Evolutionary conservation across 2,329 filamentous ascomycete genomes (phyloP).

Genomic region (Neofusicoccum parvum): DNA sequence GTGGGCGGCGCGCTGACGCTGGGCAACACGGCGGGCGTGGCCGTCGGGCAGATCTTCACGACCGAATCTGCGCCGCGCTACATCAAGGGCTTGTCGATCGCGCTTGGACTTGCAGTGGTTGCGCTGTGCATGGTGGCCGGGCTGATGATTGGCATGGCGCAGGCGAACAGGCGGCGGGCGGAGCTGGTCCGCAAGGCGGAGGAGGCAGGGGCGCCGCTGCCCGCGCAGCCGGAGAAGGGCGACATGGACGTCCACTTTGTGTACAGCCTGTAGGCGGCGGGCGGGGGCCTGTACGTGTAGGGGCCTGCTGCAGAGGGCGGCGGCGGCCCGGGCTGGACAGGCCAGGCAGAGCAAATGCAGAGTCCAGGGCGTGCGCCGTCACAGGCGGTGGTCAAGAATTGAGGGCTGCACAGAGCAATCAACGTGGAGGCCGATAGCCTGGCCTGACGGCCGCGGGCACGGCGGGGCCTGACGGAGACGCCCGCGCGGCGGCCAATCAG

Average conservation of each 20-base stretch:
- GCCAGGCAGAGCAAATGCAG: neutral
- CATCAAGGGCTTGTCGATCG: constrained; percentile 21
- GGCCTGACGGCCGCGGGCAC: neutral
- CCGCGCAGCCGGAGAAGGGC: constrained; percentile 16
- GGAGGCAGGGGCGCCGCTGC: constrained; percentile 12
- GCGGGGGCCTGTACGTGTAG: neutral
- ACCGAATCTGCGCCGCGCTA: constrained; percentile 12
- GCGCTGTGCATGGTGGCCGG: constrained; percentile 17
- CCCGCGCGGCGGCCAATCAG: neutral
- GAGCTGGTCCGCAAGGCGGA: constrained; percentile 13
- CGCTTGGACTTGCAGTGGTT: constrained; percentile 20
- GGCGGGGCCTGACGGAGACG: neutral
- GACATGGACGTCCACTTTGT: constrained; percentile 21
- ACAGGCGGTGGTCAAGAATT: no score
- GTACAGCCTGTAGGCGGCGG: constrained; percentile 5
- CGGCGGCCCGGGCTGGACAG: neutral
- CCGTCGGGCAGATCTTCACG: constrained; percentile 21
- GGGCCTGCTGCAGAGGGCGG: neutral
- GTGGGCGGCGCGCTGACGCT: constrained; percentile 21
- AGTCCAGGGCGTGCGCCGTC: no score
- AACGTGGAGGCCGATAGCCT: neutral
- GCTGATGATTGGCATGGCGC: constrained; percentile 18
- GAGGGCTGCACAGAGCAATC: neutral
- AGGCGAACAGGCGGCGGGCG: constrained; percentile 17
- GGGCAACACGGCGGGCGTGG: constrained; percentile 20